Evolutionary conservation across 495 filamentous ascomycete species (phyloP), one percentile per base, ranked within the genome.

Genomic region (Haplographium delicatum): DNA sequence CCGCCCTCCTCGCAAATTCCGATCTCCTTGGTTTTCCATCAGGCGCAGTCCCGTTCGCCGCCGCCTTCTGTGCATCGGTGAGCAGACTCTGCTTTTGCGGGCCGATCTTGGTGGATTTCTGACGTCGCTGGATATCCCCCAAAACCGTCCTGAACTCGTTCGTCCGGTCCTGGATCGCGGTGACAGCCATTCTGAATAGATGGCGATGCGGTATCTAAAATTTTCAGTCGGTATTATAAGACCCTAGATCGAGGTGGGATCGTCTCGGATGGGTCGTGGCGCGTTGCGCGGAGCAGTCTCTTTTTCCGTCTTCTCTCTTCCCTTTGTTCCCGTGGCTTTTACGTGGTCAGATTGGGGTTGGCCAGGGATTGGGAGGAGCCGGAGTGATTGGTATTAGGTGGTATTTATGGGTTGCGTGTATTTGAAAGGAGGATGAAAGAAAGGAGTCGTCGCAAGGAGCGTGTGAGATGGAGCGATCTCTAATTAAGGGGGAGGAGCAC

Each of bases 91-190:
- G 85, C 50, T 85, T 76, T 69, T 94, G 88, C 11, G 85, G 66
- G 30, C 84, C 83, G 28, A 84, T 74, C 68, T 89, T 93, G 19
- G 75, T 79, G 1, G 81, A 69, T 11, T 79, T 75, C 47, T 85
- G 76, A 34, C 82, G 79, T 58, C 82, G 85, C 67, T 95, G 87
- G 47, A 86, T 86, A 60, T 90, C 88, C 16, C 76, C 74, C 41
- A 97, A 79, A 63, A 97, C 90, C 53, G 89, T 83, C 59, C 83
- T 85, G 72, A 98, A 98, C 72, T 98, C 93, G 64, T 76, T 76
- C 46, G 93, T 98, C 59, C 93, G 87, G 70, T 98, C 93, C 76
- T 98, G 94, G 68, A 97, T 96, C 35, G 89, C 89, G 15, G 68
- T 44, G 59, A 77, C 68, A 38, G 73, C 76, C 74, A 79, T 78